Evolutionary conservation across 2,329 filamentous ascomycete species (phyloP).

Genomic region (Claviceps lovelessii): DNA sequence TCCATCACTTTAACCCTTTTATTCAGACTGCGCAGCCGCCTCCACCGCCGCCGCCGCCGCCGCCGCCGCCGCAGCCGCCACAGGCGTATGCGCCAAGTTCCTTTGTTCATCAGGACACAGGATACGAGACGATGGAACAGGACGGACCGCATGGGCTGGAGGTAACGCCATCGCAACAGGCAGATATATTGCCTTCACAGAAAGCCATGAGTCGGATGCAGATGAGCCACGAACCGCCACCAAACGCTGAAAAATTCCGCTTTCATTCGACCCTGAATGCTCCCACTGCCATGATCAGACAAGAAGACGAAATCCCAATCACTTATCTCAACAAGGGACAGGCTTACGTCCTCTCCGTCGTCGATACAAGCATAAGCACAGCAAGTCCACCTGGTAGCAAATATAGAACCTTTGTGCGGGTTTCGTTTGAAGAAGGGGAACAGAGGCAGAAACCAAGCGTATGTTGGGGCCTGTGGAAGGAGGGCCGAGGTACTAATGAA

Average conservation of each 20-base stretch:
- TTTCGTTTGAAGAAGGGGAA: slow-evolving; percentile 93
- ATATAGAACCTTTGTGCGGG: slow-evolving; percentile 84
- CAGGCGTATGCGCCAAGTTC: slow-evolving; percentile 59
- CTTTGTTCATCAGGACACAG: slow-evolving; percentile 68
- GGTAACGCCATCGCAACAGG: slow-evolving; percentile 33
- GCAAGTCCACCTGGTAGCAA: slow-evolving; percentile 46
- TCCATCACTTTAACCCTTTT: slow-evolving; percentile 59
- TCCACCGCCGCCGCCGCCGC: slow-evolving; percentile 26
- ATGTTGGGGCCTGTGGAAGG: slow-evolving; percentile 88
- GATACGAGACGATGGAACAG: slow-evolving; percentile 66
- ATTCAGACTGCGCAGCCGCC: slow-evolving; percentile 39
- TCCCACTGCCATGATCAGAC: slow-evolving; percentile 90
- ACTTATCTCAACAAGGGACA: slow-evolving; percentile 98
- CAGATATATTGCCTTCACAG: slow-evolving; percentile 22
- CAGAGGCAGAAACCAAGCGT: slow-evolving; percentile 69
- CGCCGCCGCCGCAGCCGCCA: slow-evolving; percentile 34
- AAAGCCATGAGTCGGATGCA: slow-evolving; percentile 32
- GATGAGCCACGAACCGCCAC: slow-evolving; percentile 32
- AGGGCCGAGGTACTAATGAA: slow-evolving; percentile 88
- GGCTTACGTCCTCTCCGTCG: slow-evolving; percentile 73
- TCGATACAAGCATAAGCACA: slow-evolving; percentile 56
- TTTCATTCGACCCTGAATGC: slow-evolving; percentile 85
- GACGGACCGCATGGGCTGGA: slow-evolving; percentile 52
- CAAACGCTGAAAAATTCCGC: slow-evolving; percentile 60
- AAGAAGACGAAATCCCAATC: slow-evolving; percentile 81